Conservation (phyloP, 1,284 basidiomycete species). For the Ganoderma boninense region DNA sequence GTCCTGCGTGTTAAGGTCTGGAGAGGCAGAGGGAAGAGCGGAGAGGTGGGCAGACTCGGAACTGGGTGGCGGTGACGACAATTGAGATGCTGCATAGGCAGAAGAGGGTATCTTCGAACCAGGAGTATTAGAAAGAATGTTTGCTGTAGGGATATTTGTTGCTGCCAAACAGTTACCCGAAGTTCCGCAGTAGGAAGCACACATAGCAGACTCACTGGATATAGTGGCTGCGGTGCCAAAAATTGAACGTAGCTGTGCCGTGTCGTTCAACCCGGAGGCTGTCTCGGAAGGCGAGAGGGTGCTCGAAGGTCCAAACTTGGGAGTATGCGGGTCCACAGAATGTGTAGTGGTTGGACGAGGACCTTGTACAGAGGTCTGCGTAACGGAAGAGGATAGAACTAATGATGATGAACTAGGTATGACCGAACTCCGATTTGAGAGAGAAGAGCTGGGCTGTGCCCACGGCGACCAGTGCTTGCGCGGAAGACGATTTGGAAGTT, state of each 20-base stretch:
- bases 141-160: too few relatives aligned
- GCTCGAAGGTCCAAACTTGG: neutral
- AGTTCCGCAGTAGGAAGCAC: neutral
- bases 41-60: neutral
- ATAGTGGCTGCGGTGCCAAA: neutral
- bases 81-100: too few relatives aligned
- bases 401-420: neutral
- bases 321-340: neutral
- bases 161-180: neutral
- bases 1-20: neutral
- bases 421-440: neutral
- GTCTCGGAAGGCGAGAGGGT: neutral
- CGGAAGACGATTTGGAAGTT: neutral
- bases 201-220: neutral
- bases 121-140: too few relatives aligned
- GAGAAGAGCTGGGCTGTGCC: neutral
- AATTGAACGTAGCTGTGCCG: too few relatives aligned
- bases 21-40: neutral
- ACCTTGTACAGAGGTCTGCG: neutral
- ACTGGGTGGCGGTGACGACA: neutral
- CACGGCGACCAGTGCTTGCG: neutral
- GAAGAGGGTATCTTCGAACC: too few relatives aligned
- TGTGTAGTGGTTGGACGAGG: neutral
- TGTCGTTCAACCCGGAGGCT: too few relatives aligned
- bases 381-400: neutral